Base-by-base conservation (phyloP, 1,284 basidiomycete genomes). In the Moesziomyces sp. region DNA sequence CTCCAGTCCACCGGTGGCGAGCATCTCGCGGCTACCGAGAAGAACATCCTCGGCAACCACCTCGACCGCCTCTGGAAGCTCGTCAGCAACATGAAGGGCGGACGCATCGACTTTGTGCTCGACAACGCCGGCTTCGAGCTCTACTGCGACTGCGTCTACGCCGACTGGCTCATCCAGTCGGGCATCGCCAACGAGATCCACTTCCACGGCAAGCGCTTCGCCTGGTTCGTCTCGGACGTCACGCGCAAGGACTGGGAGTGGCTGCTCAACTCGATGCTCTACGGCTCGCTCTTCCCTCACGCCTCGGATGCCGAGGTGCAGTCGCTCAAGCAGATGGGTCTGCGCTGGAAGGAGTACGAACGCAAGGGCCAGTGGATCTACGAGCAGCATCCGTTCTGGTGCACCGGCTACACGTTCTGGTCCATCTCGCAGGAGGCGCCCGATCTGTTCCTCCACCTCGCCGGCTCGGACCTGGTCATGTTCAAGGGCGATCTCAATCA, bases 1-100 rank as follows among this genome's bases (percentile, higher is more conserved):
- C 88, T 98, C n/a, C 95, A 99, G 85, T 94, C 93, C 18, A 97
- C 95, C 21, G 96, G 95, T 26, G 94, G 94, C 30, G 95, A 96
- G 59, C 91, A 94, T 76, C 90, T 98, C 48, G 94, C 95, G 8
- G 92, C 93, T 0, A 97, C 95, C 0, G 94, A 97, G 86, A 94
- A 96, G 87, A 97, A 98, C 75, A 93, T 95, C 68, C 87, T 95
- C 21, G 93, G 93, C 49, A 94, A 95, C 84, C 88, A 95, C 84
- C 87, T 97, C 68, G 85, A 87, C 59, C 86, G 89, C 48, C 87
- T 97, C 16, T 97, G 94, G 93, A 90, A 93, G 52, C 88, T 91
- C 52, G 90, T 94, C 63, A 70, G 77, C 49, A 89, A 89, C 74
- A 89, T 88, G 28, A 86, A 94, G 76, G 69, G 62, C 26, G 81